Evolutionary conservation across 2,329 filamentous ascomycete genomes (phyloP).

Genomic region (Amauroascus verrucosus): DNA sequence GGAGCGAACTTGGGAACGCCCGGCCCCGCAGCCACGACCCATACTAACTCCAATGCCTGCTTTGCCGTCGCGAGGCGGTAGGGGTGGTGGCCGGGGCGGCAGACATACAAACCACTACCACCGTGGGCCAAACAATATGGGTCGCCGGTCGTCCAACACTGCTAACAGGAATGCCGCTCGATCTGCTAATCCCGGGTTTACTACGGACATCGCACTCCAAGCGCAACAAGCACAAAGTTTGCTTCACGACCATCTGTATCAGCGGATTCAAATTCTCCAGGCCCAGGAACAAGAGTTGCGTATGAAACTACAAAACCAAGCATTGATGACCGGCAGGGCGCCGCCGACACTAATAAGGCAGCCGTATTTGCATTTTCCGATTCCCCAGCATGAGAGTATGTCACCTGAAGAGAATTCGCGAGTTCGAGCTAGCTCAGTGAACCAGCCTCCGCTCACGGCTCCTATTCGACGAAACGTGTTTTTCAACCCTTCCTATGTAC

Average conservation of each 20-base stretch:
- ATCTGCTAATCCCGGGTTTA: slow-evolving; percentile 32
- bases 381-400: slow-evolving; percentile 28
- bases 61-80: slow-evolving; percentile 38
- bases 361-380: slow-evolving; percentile 32
- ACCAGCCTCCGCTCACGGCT: slow-evolving; percentile 26
- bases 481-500: slow-evolving; percentile 29
- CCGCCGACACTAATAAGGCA: slow-evolving; percentile 34
- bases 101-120: slow-evolving; percentile 41
- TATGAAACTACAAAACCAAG: slow-evolving; percentile 39
- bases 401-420: slow-evolving; percentile 29
- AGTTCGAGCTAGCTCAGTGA: slow-evolving; percentile 30
- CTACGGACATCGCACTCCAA: slow-evolving; percentile 20
- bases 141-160: slow-evolving; percentile 49
- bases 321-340: slow-evolving; percentile 31
- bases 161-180: slow-evolving; percentile 37
- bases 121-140: slow-evolving; percentile 37
- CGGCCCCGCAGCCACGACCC: slow-evolving; percentile 46
- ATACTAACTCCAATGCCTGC: slow-evolving; percentile 38
- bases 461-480: slow-evolving; percentile 28
- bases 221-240: slow-evolving; percentile 40
- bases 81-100: slow-evolving; percentile 41
- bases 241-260: slow-evolving; percentile 40
- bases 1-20: slow-evolving; percentile 46
- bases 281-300: slow-evolving; percentile 42
- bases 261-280: slow-evolving; percentile 42